Base-by-base conservation (phyloP, 73 alveolate genomes). In the Paraurostyla sp. region DNA sequence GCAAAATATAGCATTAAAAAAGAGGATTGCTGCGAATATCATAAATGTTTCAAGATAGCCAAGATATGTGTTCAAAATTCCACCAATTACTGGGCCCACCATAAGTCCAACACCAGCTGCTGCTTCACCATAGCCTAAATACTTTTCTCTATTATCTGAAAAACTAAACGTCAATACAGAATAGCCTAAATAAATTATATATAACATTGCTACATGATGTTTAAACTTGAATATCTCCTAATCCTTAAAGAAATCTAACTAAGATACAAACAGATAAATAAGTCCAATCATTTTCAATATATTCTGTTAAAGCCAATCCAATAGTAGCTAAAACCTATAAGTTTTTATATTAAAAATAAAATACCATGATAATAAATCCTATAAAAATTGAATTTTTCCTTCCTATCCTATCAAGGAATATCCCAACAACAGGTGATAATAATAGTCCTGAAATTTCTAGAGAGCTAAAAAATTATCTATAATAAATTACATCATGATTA, bases 41-140 rank as follows among this genome's bases (percentile, higher is more conserved):
- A 78, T 13, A 43, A 78, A 78, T 60, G 73, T 23, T 2, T 52
- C 40, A 23, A n/a, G 7, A 59, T 78, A 78, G 59, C 89, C 89
- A 6, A 78, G 42, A 20, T 29, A 49, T 0, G 89, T 29, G 46
- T 78, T n/a, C 0, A 78, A 52, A 7, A 78, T 9, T 23, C 80
- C 60, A 32, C 89, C 89, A 20, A 78, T 25, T 11, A 78, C 89
- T 52, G 89, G 89, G 25, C 89, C 89, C 4, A 78, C 80, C 89
- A 78, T 49, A 22, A 50, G 62, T 2, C 89, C 89, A 13, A 78
- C 52, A 50, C 89, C 89, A 15, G 78, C 78, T 32, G 89, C 76
- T 33, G 89, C 76, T 38, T 78, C 89, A 22, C 76, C 76, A 20
- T n/a, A n/a, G 32, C 89, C 89, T 38, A 78, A 51, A 43, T 78